These are phyloP conservation scores for Colletotrichum brevisporum DNA, from an alignment of 2,329 filamentous ascomycete species.

Conservation along the genomic window DNA sequence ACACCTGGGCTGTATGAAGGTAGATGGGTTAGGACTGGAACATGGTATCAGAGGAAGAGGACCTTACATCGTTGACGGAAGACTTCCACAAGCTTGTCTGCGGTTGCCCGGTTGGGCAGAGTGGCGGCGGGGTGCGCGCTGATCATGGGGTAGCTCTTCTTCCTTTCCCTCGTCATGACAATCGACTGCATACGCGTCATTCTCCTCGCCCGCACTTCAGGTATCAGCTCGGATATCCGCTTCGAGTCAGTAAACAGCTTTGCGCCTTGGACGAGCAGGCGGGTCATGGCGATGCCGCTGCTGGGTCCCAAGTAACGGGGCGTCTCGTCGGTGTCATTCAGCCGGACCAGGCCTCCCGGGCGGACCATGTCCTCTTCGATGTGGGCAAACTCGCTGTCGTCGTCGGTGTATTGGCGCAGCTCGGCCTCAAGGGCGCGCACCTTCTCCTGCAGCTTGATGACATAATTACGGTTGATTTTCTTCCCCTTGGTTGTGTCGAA, in stretches of 20 bases:
- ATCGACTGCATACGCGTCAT: slow-evolving; percentile 71
- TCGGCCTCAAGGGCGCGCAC: slow-evolving; percentile 87
- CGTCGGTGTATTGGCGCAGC: slow-evolving; percentile 82
- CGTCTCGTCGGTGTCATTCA: slow-evolving; percentile 87
- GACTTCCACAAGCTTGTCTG: slow-evolving; percentile 84
- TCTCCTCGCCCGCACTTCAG: slow-evolving; percentile 75
- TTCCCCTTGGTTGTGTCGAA: slow-evolving; percentile 89
- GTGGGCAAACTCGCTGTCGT: slow-evolving; percentile 77
- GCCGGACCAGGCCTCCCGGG: slow-evolving; percentile 85
- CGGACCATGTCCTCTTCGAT: slow-evolving; percentile 89
- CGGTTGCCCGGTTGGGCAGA: slow-evolving; percentile 80
- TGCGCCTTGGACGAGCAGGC: slow-evolving; percentile 95
- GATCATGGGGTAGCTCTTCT: slow-evolving; percentile 91
- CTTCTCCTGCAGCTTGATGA: slow-evolving; percentile 90
- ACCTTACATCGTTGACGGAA: slow-evolving; percentile 85
- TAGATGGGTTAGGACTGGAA: slow-evolving; percentile 38
- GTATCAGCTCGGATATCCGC: slow-evolving; percentile 92
- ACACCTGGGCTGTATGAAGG: slow-evolving; percentile 78
- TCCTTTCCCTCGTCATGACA: slow-evolving; percentile 70
- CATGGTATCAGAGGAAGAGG: slow-evolving; percentile 18
- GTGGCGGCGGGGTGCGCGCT: slow-evolving; percentile 85
- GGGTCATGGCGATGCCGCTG: slow-evolving; percentile 95
- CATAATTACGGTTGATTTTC: slow-evolving; percentile 91
- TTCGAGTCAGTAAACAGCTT: slow-evolving; percentile 93
- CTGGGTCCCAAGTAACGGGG: slow-evolving; percentile 92